Evolutionary conservation across 345 rosid genomes (phyloP).

Genomic region (Syzygium aqueum): DNA sequence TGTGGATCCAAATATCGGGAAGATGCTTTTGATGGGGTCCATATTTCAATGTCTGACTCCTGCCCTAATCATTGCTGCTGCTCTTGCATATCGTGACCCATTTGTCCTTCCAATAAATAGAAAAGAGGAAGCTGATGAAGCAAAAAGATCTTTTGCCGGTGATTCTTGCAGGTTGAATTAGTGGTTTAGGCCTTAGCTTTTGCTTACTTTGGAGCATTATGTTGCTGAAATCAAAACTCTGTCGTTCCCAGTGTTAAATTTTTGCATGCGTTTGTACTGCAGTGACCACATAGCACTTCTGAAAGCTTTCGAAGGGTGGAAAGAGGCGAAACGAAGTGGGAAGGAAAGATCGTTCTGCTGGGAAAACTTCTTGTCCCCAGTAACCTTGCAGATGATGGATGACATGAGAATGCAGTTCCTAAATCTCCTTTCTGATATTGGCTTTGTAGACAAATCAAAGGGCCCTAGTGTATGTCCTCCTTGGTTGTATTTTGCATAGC

Average conservation of each 20-base stretch:
- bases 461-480: slow-evolving; percentile 54
- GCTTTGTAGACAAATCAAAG: slow-evolving; percentile 85
- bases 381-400: slow-evolving; percentile 88
- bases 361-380: slow-evolving; percentile 73
- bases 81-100: slow-evolving; percentile 85
- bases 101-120: slow-evolving; percentile 80
- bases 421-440: slow-evolving; percentile 73
- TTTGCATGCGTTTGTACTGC: slow-evolving; percentile 12
- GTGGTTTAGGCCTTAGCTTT: neutral
- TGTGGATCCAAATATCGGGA: slow-evolving; percentile 87
- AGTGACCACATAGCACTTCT: slow-evolving; percentile 97
- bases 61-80: slow-evolving; percentile 91
- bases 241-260: neutral
- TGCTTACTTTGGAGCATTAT: neutral
- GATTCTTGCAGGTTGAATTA: slow-evolving; percentile 82
- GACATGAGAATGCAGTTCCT: slow-evolving; percentile 93
- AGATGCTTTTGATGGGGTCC: slow-evolving; percentile 94
- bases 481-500: neutral
- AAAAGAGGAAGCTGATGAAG: slow-evolving; percentile 85
- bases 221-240: neutral
- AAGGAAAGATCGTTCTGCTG: slow-evolving; percentile 72
- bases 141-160: slow-evolving; percentile 83
- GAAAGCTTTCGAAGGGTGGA: slow-evolving; percentile 83
- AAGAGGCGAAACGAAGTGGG: slow-evolving; percentile 62
- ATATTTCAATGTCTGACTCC: slow-evolving; percentile 91